Conservation (phyloP, 208 protist species). For the Acanthamoeba lenticulata region DNA sequence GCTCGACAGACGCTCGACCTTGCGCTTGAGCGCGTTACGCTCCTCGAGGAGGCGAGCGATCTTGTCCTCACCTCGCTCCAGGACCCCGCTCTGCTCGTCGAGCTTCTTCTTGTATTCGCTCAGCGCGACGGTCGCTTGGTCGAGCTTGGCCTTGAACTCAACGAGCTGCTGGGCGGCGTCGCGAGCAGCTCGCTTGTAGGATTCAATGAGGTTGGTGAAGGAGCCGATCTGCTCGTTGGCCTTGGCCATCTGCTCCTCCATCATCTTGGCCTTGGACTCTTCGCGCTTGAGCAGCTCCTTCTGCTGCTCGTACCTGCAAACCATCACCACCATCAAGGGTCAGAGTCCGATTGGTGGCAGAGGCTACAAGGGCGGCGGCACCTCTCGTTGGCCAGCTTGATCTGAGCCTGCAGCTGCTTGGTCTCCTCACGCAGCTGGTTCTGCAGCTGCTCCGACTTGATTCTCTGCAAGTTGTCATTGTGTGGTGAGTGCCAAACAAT, state of each 20-base stretch:
- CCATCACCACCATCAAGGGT: background rate
- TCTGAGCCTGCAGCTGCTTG: slow-evolving; percentile 20
- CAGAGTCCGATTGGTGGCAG: background rate
- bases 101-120: slow-evolving; percentile 43
- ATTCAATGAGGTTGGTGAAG: background rate
- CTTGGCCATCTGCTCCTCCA: slow-evolving; percentile 40
- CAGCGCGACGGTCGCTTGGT: background rate
- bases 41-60: slow-evolving; percentile 39
- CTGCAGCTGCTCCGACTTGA: slow-evolving; percentile 46
- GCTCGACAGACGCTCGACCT: slow-evolving; percentile 25
- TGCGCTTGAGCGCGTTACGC: slow-evolving; percentile 1
- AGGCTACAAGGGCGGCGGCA: background rate
- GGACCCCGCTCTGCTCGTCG: background rate
- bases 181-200: background rate
- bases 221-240: slow-evolving; percentile 45
- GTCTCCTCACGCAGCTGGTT: slow-evolving; percentile 48
- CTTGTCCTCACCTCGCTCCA: slow-evolving; percentile 26
- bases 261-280: slow-evolving; percentile 44
- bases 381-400: slow-evolving; percentile 1
- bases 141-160: slow-evolving; percentile 20
- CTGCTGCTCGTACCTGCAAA: background rate
- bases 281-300: slow-evolving; percentile 24
- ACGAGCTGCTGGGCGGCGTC: slow-evolving; percentile 12
- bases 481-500: too few relatives aligned
- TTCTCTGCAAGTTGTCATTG: background rate